Percentiles rank a stretch among this genome's conserved stretches.
phyloP scores from a whole-genome alignment of 2,329 filamentous ascomycete genomes.

The Neobulgaria alba region DNA sequence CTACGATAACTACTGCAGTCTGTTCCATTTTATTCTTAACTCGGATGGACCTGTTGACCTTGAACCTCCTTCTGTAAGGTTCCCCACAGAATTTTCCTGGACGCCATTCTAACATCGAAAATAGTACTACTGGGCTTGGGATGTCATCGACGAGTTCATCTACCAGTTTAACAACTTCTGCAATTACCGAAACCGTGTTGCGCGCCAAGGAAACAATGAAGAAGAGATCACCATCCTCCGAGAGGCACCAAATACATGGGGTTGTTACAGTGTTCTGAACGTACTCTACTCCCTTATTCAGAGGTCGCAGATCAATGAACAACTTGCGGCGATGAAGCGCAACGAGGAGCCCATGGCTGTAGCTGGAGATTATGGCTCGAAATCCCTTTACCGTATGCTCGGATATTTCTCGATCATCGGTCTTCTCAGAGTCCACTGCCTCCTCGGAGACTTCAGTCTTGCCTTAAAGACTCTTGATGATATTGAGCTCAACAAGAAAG shows the following conservation, averaged over 20 bases:
- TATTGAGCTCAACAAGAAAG: conserved; percentile 99
- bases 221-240: conserved; percentile 87
- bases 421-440: conserved; percentile 87
- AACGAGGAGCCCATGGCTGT: conserved; percentile 83
- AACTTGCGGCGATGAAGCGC: conserved; percentile 88
- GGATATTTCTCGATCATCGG: conserved; percentile 99
- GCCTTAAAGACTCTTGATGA: conserved; percentile 98
- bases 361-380: conserved; percentile 89
- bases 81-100: conserved; percentile 1
- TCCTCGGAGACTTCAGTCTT: conserved; percentile 95
- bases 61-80: conserved; percentile 85
- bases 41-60: conserved; percentile 97
- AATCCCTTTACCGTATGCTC: conserved; percentile 94
- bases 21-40: conserved; percentile 99
- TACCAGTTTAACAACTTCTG: conserved; percentile 99
- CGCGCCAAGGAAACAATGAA: conserved; percentile 72
- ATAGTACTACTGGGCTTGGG: conserved; percentile 99
- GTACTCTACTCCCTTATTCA: conserved; percentile 99
- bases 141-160: conserved; percentile 99
- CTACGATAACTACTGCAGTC: conserved; percentile 98
- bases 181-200: conserved; percentile 87
- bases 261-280: conserved; percentile 98
- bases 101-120: conserved; percentile 15
- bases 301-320: conserved; percentile 95
- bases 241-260: conserved; percentile 98